These are phyloP conservation scores for Acacia pycnantha DNA, from an alignment of 331 rosid species.

Conservation along the genomic window DNA sequence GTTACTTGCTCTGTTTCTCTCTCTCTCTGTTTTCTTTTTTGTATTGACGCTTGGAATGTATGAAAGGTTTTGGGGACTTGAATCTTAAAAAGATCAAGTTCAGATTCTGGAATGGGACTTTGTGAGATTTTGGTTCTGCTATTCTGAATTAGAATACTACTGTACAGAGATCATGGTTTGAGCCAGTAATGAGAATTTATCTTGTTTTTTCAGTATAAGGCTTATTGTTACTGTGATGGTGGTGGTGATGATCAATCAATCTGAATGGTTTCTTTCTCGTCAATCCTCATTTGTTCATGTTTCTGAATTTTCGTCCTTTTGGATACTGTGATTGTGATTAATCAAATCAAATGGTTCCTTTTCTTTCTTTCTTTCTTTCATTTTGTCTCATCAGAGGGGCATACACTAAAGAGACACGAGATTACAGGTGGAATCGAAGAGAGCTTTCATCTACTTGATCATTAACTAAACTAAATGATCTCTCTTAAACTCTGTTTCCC, in stretches of 20 bases:
- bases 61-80: conserved; percentile 28
- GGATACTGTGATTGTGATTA: not conserved
- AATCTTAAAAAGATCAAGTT: conserved; percentile 36
- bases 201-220: not conserved
- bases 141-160: conserved; percentile 30
- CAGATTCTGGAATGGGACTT: conserved; percentile 35
- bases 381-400: too few relatives aligned
- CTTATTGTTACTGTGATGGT: not conserved
- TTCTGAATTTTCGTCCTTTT: not conserved
- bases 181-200: not conserved
- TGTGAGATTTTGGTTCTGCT: conserved; percentile 9
- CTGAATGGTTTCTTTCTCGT: not conserved
- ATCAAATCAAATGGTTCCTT: not conserved
- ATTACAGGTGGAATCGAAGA: too few relatives aligned
- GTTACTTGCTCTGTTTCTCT: not conserved
- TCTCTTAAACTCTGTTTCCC: not conserved
- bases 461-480: too few relatives aligned
- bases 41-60: not conserved
- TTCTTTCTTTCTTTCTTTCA: too few relatives aligned
- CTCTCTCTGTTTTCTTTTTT: not conserved
- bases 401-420: too few relatives aligned
- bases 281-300: not conserved
- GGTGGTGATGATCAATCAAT: not conserved
- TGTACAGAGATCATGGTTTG: conserved; percentile 39
- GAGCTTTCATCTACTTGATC: too few relatives aligned